A percentile compares a stretch with the other conserved stretches of the same genome.
These are phyloP conservation scores for Neurospora sp. DNA, from an alignment of 495 filamentous ascomycete species.

Conservation along the genomic window DNA sequence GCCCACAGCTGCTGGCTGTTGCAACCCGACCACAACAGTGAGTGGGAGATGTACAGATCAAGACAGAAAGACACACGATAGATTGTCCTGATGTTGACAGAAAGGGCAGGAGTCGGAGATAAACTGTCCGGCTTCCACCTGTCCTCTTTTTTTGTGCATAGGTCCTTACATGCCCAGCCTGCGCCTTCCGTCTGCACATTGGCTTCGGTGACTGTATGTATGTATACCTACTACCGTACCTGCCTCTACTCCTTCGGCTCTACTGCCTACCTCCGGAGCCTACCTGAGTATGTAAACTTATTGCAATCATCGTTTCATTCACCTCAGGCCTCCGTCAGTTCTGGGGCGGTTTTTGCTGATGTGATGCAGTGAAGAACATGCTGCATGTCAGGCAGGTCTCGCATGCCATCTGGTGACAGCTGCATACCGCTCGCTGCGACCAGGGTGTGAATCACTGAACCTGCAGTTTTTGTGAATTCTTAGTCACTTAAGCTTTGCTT, in stretches of 20 bases:
- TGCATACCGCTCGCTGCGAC: neutral
- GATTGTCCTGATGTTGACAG: neutral
- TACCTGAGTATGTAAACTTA: neutral
- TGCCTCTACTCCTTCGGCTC: neutral
- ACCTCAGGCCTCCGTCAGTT: neutral
- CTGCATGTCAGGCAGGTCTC: neutral
- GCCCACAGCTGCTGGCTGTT: neutral
- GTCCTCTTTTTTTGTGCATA: neutral
- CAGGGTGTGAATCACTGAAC: neutral
- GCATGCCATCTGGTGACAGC: neutral
- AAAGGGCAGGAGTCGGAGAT: neutral
- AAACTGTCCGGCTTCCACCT: neutral
- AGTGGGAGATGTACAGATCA: neutral
- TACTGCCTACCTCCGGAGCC: neutral
- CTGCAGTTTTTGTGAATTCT: neutral
- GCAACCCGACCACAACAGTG: neutral
- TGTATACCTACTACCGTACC: neutral
- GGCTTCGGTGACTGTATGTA: neutral
- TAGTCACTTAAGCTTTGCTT: neutral
- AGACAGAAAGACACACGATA: neutral
- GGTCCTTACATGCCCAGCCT: neutral
- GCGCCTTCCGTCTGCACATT: neutral
- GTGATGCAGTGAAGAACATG: neutral
- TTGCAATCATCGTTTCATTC: neutral
- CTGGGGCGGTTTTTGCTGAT: neutral